Evolutionary conservation across 1,284 basidiomycete genomes (phyloP).

Genomic region (Boletus smithii): DNA sequence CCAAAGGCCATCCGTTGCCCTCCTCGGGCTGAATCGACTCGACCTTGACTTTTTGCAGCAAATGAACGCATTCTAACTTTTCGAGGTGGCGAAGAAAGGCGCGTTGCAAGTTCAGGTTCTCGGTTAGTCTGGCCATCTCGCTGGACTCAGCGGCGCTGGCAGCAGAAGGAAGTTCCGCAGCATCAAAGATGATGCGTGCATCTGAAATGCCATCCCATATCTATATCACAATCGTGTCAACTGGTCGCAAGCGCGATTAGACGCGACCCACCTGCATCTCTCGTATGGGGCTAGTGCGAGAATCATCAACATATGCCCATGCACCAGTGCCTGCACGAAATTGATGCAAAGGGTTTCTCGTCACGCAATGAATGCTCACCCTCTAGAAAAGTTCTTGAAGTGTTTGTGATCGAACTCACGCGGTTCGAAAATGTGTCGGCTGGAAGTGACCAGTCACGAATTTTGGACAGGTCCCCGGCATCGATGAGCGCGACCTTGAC

Average conservation of each 20-base stretch:
- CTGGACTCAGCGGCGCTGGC: constrained; percentile 32
- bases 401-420: constrained; percentile 85
- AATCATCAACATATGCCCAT: constrained; percentile 76
- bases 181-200: constrained; percentile 71
- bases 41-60: constrained; percentile 71
- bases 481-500: constrained; percentile 74
- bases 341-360: neutral
- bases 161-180: constrained; percentile 43
- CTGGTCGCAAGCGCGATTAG: neutral
- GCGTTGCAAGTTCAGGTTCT: constrained; percentile 88
- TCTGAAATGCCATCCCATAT: constrained; percentile 89
- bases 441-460: constrained; percentile 64
- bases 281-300: constrained; percentile 69
- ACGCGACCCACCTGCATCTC: constrained; percentile 72
- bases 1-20: constrained; percentile 62
- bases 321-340: constrained; percentile 67
- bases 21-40: constrained; percentile 51
- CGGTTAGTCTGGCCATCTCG: constrained; percentile 79
- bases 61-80: constrained; percentile 41
- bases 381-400: constrained; percentile 74
- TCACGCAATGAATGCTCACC: constrained; percentile 43
- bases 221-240: constrained; percentile 37
- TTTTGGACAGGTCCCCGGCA: constrained; percentile 68
- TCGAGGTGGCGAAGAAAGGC: constrained; percentile 65
- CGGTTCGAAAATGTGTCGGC: constrained; percentile 76